phyloP scores from a whole-genome alignment of 2,329 filamentous ascomycete genomes.

The Orbilia ellipsospora region DNA sequence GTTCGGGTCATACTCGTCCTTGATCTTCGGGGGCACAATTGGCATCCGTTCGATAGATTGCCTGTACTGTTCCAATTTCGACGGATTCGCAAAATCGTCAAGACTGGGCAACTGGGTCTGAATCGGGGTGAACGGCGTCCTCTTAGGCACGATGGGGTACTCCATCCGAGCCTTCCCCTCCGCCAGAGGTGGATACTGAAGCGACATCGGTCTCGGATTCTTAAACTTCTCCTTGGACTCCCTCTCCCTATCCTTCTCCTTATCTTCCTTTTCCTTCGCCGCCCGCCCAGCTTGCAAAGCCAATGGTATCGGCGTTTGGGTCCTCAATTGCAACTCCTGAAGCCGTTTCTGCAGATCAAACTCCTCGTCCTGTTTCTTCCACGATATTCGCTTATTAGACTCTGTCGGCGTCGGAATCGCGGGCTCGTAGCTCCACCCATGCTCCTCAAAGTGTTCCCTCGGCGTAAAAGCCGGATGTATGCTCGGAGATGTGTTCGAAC shows the following conservation, averaged over 20 bases:
- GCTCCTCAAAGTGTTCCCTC: constrained; percentile 49
- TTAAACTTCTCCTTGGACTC: constrained; percentile 41
- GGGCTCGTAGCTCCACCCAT: constrained; percentile 51
- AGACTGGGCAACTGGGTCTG: constrained; percentile 45
- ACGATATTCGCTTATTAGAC: constrained; percentile 43
- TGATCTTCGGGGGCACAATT: constrained; percentile 50
- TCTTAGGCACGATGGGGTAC: constrained; percentile 48
- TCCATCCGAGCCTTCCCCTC: constrained; percentile 38
- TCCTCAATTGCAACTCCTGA: constrained; percentile 50
- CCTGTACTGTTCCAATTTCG: constrained; percentile 49
- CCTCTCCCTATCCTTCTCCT: constrained; percentile 50
- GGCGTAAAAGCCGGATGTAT: constrained; percentile 46
- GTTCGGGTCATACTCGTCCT: constrained; percentile 47
- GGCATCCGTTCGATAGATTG: constrained; percentile 42
- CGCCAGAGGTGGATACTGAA: constrained; percentile 30
- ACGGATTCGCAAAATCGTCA: constrained; percentile 50
- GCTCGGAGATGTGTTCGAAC: constrained; percentile 49
- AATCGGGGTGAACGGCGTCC: constrained; percentile 19
- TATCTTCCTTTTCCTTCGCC: constrained; percentile 36
- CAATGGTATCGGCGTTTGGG: constrained; percentile 33
- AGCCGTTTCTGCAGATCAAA: constrained; percentile 54
- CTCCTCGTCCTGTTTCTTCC: constrained; percentile 50
- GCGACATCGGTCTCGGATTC: constrained; percentile 33
- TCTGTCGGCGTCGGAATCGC: constrained; percentile 51
- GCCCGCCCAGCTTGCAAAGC: constrained; percentile 28